Conservation (phyloP, 192 early-diverging fungal genomes). For the Coemansia sp. region DNA sequence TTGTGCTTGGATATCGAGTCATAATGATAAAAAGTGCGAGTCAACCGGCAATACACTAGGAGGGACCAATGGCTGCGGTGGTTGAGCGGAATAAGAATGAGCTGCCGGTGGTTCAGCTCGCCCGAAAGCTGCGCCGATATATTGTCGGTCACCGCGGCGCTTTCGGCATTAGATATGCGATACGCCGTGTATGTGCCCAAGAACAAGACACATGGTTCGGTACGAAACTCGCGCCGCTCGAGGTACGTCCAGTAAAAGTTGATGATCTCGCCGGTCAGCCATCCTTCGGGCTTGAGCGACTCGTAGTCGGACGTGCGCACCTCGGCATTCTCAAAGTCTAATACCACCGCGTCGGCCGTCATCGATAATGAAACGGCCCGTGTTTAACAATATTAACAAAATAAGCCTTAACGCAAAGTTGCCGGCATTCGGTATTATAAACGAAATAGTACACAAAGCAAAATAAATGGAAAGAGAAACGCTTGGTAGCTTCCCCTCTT, state of each 20-base stretch:
- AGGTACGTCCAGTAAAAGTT: conserved; percentile 57
- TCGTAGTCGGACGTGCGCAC: conserved; percentile 52
- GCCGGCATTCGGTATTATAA: neutral
- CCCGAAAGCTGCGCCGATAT: conserved; percentile 43
- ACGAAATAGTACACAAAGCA: conserved; percentile 3
- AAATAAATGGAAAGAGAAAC: neutral
- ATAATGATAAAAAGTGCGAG: conserved; percentile 55
- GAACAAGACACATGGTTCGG: conserved; percentile 37
- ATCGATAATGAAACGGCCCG: conserved; percentile 5
- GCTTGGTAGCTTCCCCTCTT: neutral
- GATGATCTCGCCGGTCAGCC: conserved; percentile 56
- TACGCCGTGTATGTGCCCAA: conserved; percentile 55
- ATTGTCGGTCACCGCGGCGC: conserved; percentile 35
- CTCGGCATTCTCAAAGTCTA: conserved; percentile 53
- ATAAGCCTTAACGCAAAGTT: neutral
- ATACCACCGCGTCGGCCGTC: conserved; percentile 30
- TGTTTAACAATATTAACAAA: too few species aligned
- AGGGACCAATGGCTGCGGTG: conserved; percentile 53
- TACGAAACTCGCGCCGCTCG: conserved; percentile 45
- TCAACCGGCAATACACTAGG: conserved; percentile 49
- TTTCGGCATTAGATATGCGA: conserved; percentile 52
- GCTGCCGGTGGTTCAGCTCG: conserved; percentile 33
- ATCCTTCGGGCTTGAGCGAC: conserved; percentile 49
- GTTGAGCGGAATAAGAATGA: conserved; percentile 53
- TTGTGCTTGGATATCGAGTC: conserved; percentile 53